Conservation (phyloP, 2,329 filamentous ascomycete species). For the Penicillium oxalicum region DNA sequence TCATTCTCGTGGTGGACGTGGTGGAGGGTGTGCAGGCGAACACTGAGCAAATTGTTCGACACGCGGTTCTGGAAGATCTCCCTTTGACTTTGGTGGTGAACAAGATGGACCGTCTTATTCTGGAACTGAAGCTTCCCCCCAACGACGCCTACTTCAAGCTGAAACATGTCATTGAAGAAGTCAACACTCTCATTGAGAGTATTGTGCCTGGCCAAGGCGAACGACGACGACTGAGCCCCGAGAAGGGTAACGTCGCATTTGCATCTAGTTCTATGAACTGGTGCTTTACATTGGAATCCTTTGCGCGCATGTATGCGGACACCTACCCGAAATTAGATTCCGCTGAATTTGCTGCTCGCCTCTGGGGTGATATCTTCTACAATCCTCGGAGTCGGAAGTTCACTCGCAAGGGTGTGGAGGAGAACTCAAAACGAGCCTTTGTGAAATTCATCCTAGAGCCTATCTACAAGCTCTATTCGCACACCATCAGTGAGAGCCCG, state of each 20-base stretch:
- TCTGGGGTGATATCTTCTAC: constrained; percentile 97
- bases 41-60: constrained; percentile 94
- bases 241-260: constrained; percentile 97
- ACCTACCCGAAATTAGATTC: constrained; percentile 76
- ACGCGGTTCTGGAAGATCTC: constrained; percentile 83
- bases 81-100: constrained; percentile 89
- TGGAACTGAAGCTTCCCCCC: constrained; percentile 89
- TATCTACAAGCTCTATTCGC: constrained; percentile 94
- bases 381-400: constrained; percentile 88
- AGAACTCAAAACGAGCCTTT: constrained; percentile 76
- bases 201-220: constrained; percentile 75
- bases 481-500: constrained; percentile 86
- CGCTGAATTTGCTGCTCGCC: constrained; percentile 71
- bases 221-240: constrained; percentile 76
- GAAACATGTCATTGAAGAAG: constrained; percentile 96
- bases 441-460: constrained; percentile 93
- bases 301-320: constrained; percentile 93
- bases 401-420: constrained; percentile 77
- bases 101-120: constrained; percentile 92
- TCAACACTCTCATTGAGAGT: constrained; percentile 92
- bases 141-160: constrained; percentile 98
- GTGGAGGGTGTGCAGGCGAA: constrained; percentile 99
- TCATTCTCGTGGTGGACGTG: constrained; percentile 90
- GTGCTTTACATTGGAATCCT: constrained; percentile 92
- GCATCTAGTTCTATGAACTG: constrained; percentile 89